Percentiles rank a stretch among this genome's conserved stretches.
These are phyloP conservation scores for Agroathelia rolfsii DNA, from an alignment of 1,284 basidiomycete genomes.

Conservation along the genomic window DNA sequence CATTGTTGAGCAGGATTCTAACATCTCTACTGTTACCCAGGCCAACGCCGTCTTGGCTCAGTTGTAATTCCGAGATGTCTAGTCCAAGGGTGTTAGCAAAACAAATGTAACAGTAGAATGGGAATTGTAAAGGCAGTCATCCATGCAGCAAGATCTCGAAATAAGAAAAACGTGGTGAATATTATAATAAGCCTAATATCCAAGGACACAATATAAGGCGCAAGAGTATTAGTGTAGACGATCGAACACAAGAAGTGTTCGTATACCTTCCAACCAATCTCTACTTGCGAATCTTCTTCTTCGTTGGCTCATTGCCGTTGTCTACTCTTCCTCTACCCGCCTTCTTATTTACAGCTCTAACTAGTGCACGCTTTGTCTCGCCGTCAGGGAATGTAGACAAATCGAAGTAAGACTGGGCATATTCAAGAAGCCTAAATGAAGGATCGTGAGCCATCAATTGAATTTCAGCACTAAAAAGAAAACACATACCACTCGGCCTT, in stretches of 20 bases:
- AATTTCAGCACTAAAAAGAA: constrained; percentile 51
- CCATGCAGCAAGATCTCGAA: too few species aligned
- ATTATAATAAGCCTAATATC: too few species aligned
- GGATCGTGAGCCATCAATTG: constrained; percentile 22
- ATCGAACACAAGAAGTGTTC: too few species aligned
- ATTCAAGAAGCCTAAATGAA: constrained; percentile 46
- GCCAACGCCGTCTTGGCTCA: constrained; percentile 49
- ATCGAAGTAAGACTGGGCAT: constrained; percentile 53
- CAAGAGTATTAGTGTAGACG: too few species aligned
- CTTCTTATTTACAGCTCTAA: constrained; percentile 30
- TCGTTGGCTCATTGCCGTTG: constrained; percentile 9
- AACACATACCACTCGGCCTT: constrained; percentile 74
- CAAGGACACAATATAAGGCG: too few species aligned
- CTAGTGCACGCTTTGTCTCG: constrained; percentile 39
- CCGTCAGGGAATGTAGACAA: constrained; percentile 33
- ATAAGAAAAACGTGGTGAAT: too few species aligned
- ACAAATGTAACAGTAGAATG: too few species aligned
- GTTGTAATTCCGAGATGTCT: too few species aligned
- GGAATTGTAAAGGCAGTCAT: too few species aligned
- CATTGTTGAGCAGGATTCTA: constrained; percentile 48
- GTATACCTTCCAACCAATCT: not conserved
- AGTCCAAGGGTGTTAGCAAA: too few species aligned
- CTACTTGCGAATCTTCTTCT: constrained; percentile 22
- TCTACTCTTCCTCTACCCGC: constrained; percentile 19
- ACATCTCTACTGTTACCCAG: constrained; percentile 45